Conservation (phyloP, 2,329 filamentous ascomycete species). For the Cercospora janseana region DNA sequence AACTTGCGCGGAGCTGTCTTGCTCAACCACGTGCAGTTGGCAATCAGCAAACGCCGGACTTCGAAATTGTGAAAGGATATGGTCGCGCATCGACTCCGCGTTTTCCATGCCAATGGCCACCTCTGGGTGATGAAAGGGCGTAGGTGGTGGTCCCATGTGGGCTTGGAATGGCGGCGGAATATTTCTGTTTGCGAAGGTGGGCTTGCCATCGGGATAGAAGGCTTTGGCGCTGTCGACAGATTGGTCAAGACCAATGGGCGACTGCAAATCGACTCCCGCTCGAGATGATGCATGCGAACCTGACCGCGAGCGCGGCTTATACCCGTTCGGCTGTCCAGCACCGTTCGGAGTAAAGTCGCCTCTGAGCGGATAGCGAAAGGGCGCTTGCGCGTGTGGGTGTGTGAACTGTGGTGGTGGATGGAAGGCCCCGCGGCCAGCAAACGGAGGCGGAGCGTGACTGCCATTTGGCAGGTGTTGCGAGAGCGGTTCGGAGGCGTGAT, state of each 20-base stretch:
- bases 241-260: constrained; percentile 23
- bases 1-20: constrained; percentile 17
- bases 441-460: constrained; percentile 13
- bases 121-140: constrained; percentile 26
- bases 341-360: constrained; percentile 28
- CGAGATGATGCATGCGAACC: constrained; percentile 30
- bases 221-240: constrained; percentile 16
- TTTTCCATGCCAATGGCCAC: constrained; percentile 30
- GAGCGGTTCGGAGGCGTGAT: constrained; percentile 32
- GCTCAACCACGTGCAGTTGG: constrained; percentile 33
- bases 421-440: constrained; percentile 24
- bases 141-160: constrained; percentile 20
- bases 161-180: constrained; percentile 21
- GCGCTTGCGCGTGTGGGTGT: constrained; percentile 23
- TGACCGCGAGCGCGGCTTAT: constrained; percentile 26
- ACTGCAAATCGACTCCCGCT: constrained; percentile 25
- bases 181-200: constrained; percentile 11
- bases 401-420: constrained; percentile 17
- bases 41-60: constrained; percentile 36
- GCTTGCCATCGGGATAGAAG: constrained; percentile 16
- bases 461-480: constrained; percentile 13
- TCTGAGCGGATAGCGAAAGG: constrained; percentile 31
- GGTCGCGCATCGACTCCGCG: constrained; percentile 33
- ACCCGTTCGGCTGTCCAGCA: constrained; percentile 20
- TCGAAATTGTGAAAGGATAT: constrained; percentile 32